A percentile compares a stretch with the other conserved stretches of the same genome.
Conservation (phyloP, 1,284 basidiomycete species). For the Boletellus deceptivus region DNA sequence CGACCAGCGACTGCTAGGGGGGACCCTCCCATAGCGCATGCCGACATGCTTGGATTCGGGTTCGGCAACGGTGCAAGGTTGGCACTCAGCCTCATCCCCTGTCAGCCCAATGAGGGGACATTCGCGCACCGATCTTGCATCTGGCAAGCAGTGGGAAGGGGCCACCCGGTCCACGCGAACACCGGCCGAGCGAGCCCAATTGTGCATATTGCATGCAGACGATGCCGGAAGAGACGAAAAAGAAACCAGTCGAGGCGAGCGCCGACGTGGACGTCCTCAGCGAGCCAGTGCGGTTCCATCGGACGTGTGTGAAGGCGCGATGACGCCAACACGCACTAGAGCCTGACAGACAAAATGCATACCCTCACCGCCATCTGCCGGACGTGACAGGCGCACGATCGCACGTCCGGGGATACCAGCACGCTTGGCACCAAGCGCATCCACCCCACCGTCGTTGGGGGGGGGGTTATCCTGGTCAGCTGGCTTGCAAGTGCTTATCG, state of each 20-base stretch:
- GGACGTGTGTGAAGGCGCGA: too few relatives aligned
- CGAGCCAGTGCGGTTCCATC: background rate
- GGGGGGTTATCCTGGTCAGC: conserved; percentile 24
- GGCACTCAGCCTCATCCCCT: background rate
- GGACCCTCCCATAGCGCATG: too few relatives aligned
- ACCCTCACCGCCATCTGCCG: background rate
- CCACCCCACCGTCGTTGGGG: too few relatives aligned
- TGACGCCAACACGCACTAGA: too few relatives aligned
- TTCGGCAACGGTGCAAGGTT: background rate
- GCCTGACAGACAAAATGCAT: conserved; percentile 9
- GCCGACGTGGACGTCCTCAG: background rate
- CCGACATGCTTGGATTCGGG: background rate
- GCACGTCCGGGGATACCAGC: too few relatives aligned
- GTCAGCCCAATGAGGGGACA: background rate
- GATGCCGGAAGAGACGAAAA: too few relatives aligned
- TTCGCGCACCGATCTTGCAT: conserved; percentile 2
- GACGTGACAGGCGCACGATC: too few relatives aligned
- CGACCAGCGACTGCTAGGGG: too few relatives aligned
- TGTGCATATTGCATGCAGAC: too few relatives aligned
- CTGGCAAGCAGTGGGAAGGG: background rate
- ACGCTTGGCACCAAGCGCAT: too few relatives aligned
- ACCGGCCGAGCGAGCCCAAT: background rate
- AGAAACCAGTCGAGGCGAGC: too few relatives aligned
- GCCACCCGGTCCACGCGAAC: conserved; percentile 8
- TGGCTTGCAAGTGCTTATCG: conserved; percentile 27